Evolutionary conservation across 768 basidiomycete species (phyloP).

Genomic region (Suillus plorans): DNA sequence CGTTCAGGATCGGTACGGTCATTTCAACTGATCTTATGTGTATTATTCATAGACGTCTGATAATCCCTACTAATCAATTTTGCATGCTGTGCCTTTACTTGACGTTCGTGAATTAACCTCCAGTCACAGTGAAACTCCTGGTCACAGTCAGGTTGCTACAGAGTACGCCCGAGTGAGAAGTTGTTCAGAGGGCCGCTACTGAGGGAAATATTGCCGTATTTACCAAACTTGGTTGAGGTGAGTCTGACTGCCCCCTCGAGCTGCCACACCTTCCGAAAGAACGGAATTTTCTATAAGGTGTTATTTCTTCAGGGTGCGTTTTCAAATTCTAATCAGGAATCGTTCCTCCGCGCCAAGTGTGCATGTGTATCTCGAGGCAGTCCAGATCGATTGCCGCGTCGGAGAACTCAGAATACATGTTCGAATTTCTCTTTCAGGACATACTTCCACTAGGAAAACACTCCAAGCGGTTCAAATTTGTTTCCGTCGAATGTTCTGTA

Average conservation of each 20-base stretch:
- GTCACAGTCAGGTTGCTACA: background rate
- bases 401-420: no score
- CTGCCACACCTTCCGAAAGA: background rate
- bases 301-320: no score
- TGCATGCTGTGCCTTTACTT: background rate
- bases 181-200: background rate
- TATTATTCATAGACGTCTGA: background rate
- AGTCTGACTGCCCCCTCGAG: background rate
- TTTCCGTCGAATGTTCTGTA: no score
- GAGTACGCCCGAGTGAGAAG: background rate
- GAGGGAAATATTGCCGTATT: background rate
- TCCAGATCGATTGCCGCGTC: no score
- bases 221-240: background rate
- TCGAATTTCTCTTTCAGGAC: no score
- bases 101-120: background rate
- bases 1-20: background rate
- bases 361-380: no score
- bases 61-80: slow-evolving; percentile 2
- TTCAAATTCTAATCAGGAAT: no score
- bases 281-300: background rate
- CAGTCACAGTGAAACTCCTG: background rate
- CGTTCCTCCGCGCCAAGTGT: no score
- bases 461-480: no score
- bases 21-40: background rate
- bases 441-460: no score